Evolutionary conservation across 83 land plant genomes (phyloP), one percentile per base, ranked within the genome.

Genomic region (Picea abies): DNA sequence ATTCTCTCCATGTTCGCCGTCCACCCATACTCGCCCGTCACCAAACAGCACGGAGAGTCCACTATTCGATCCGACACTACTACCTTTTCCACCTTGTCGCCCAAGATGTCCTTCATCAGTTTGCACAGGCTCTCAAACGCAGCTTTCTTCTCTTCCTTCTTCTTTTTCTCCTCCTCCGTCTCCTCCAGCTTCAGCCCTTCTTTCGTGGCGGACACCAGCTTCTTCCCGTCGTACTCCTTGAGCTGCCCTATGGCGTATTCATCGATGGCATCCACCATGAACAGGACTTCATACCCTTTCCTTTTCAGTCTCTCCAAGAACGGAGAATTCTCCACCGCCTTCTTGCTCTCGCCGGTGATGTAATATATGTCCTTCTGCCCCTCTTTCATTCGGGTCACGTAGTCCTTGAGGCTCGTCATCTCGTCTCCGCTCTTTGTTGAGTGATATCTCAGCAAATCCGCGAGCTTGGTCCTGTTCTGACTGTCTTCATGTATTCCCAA

Each of bases 261-360:
- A 65, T 94, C 94, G 68, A 94, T 94, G 49, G 93, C 92, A 77
- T 94, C 96, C 16, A 94, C 96, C 96, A 94, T 94, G 91, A 85
- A 94, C 10, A 94, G 86, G 16, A 92, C 87, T 67, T 85, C 87
- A 29, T 71, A 83, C 1, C 87, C 87, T 26, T 82, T 84, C 60
- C 64, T 62, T 68, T 85, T 85, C 41, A 85, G 81, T 82, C 76
- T 83, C 58, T 85, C 87, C 68, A 85, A 29, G 75, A 85, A 83
- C 4, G 87, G 87, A n/a, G 86, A 85, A 81, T 85, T 85, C 82
- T 85, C 87, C 22, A 92, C 92, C 1, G 93, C 93, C 84, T 87
- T 89, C 91, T 84, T 84, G 85, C 87, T 86, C 83, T 91, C 92
- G 20, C 93, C 93, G 62, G 92, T 91, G n/a, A 91, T 91, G 63